Conservation (phyloP, 2,329 filamentous ascomycete genomes). For the Epichloe sibirici region DNA sequence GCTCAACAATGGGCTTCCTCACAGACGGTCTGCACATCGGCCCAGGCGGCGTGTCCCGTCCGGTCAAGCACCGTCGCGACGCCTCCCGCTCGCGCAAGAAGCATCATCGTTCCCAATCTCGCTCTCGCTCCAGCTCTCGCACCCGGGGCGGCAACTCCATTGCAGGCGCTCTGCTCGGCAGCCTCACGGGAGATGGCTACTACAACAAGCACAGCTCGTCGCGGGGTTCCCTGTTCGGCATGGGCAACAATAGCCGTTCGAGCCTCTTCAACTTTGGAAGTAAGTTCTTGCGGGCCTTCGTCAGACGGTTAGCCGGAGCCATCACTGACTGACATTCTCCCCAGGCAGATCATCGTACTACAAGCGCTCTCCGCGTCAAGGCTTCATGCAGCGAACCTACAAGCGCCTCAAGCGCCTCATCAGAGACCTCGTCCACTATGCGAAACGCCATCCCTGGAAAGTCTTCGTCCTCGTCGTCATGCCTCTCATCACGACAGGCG, state of each 20-base stretch:
- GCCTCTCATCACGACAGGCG: conserved; percentile 76
- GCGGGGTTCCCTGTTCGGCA: conserved; percentile 34
- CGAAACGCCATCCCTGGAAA: conserved; percentile 72
- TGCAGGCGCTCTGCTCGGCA: conserved; percentile 21
- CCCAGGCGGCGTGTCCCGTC: conserved; percentile 16
- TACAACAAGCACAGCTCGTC: conserved; percentile 29
- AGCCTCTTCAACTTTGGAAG: conserved; percentile 32
- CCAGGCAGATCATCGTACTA: conserved; percentile 53
- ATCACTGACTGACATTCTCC: background rate
- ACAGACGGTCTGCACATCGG: conserved; percentile 13
- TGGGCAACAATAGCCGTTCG: conserved; percentile 30
- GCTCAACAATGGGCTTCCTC: conserved; percentile 20
- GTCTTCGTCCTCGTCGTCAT: conserved; percentile 79
- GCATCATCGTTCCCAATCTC: conserved; percentile 19
- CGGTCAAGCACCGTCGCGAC: conserved; percentile 15
- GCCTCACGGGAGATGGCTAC: conserved; percentile 17
- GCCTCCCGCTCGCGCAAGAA: conserved; percentile 22
- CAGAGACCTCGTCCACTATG: conserved; percentile 69
- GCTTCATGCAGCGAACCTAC: conserved; percentile 63
- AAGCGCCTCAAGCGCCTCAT: conserved; percentile 68
- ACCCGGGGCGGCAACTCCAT: conserved; percentile 20
- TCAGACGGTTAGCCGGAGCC: background rate
- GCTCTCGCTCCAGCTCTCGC: conserved; percentile 26
- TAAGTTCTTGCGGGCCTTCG: background rate
- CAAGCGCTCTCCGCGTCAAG: conserved; percentile 68